These are phyloP conservation scores for Cyberlindnera americana DNA, from an alignment of 805 yeast species.

Conservation along the genomic window DNA sequence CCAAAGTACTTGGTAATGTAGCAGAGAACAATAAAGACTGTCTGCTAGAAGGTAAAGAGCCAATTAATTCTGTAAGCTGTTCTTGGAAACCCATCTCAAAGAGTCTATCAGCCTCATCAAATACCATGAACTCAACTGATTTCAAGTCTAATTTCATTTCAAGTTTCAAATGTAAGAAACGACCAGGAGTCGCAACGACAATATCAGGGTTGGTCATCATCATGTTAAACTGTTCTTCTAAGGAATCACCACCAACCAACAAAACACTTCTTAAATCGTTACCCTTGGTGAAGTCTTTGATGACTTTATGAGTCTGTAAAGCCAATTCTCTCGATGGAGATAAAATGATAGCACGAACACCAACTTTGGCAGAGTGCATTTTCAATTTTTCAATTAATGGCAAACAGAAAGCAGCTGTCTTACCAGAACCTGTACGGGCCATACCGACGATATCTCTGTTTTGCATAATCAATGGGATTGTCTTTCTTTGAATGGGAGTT, in stretches of 20 bases:
- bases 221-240: constrained; percentile 90
- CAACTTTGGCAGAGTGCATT: constrained; percentile 80
- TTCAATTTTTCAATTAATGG: constrained; percentile 87
- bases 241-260: constrained; percentile 96
- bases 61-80: constrained; percentile 84
- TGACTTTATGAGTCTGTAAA: constrained; percentile 81
- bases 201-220: constrained; percentile 96
- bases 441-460: constrained; percentile 95
- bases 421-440: constrained; percentile 99
- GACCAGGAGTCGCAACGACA: constrained; percentile 95
- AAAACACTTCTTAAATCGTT: constrained; percentile 78
- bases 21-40: constrained; percentile 93
- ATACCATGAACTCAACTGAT: constrained; percentile 84
- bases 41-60: constrained; percentile 74
- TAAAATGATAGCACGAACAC: constrained; percentile 81
- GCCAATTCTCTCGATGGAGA: constrained; percentile 98
- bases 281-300: constrained; percentile 82
- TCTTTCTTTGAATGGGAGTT: constrained; percentile 95
- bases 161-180: constrained; percentile 91
- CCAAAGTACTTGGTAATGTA: constrained; percentile 86
- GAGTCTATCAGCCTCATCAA: constrained; percentile 96
- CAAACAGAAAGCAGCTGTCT: constrained; percentile 92
- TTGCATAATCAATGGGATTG: constrained; percentile 85
- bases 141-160: constrained; percentile 89
- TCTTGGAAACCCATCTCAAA: constrained; percentile 96